phyloP scores from a whole-genome alignment of 106 monocot genomes.

The Dendrobium officinale region DNA sequence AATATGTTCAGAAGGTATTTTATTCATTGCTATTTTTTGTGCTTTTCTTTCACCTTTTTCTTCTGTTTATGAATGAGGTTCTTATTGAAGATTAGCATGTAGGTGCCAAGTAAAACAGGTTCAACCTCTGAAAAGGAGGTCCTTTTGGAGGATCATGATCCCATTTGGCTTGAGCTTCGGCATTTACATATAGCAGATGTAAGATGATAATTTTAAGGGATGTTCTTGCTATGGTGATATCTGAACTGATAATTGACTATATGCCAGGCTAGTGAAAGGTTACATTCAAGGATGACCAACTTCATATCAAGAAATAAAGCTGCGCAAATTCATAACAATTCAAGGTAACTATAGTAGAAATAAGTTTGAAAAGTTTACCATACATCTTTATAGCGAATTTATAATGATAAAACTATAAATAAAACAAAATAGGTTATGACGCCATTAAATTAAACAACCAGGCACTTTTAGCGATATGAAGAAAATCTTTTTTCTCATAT shows the following conservation, averaged over 20 bases:
- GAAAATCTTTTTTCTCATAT: background rate
- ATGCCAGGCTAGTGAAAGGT: conserved; percentile 76
- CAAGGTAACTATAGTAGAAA: conserved; percentile 30
- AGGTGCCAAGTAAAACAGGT: conserved; percentile 68
- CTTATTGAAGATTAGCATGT: conserved; percentile 1
- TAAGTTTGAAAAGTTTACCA: background rate
- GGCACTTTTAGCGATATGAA: background rate
- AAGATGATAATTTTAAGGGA: conserved; percentile 3
- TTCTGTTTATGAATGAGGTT: background rate
- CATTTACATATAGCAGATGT: conserved; percentile 91
- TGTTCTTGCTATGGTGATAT: conserved; percentile 5
- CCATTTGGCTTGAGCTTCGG: conserved; percentile 81
- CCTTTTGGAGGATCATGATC: conserved; percentile 90
- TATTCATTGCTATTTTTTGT: background rate
- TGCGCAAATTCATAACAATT: conserved; percentile 63
- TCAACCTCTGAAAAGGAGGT: conserved; percentile 77
- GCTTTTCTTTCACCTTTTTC: background rate
- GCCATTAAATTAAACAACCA: background rate
- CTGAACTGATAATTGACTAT: background rate
- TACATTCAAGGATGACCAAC: conserved; percentile 80
- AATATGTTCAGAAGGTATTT: conserved; percentile 68
- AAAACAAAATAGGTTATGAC: background rate
- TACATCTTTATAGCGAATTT: background rate
- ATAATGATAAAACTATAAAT: background rate
- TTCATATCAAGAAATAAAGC: conserved; percentile 89